phyloP scores from a whole-genome alignment of 108 stramenopile species.

The Phaeodactylum tricornutum region DNA sequence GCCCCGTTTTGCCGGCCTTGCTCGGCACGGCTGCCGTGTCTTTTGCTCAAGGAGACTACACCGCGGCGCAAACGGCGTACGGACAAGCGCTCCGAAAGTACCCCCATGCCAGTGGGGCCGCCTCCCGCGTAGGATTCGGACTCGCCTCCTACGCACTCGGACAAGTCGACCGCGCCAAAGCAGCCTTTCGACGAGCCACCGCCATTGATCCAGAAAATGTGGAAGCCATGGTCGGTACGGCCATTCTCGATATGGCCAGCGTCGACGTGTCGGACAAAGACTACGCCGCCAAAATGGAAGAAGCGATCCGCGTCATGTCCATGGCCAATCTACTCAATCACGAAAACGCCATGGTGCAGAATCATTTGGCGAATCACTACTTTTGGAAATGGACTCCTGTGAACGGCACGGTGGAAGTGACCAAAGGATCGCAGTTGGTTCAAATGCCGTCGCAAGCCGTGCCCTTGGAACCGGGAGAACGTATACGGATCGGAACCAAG shows the following conservation, averaged over 20 bases:
- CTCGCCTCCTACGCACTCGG: slow-evolving; percentile 74
- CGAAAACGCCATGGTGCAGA: slow-evolving; percentile 88
- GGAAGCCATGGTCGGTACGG: slow-evolving; percentile 66
- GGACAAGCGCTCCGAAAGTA: slow-evolving; percentile 52
- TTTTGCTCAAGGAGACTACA: slow-evolving; percentile 51
- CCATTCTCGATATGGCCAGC: slow-evolving; percentile 64
- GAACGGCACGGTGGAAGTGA: slow-evolving; percentile 50
- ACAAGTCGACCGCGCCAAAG: slow-evolving; percentile 83
- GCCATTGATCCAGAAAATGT: slow-evolving; percentile 78
- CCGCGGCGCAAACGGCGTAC: slow-evolving; percentile 48
- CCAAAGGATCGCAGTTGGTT: slow-evolving; percentile 33
- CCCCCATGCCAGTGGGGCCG: slow-evolving; percentile 33
- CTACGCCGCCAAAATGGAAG: slow-evolving; percentile 48
- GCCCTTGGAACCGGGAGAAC: slow-evolving; percentile 66
- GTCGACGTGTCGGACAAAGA: slow-evolving; percentile 46
- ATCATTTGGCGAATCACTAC: slow-evolving; percentile 94
- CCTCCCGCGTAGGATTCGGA: slow-evolving; percentile 68
- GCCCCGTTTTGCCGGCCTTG: slow-evolving; percentile 66
- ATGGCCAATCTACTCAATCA: slow-evolving; percentile 86
- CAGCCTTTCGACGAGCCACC: slow-evolving; percentile 61
- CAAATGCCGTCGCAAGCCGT: slow-evolving; percentile 30
- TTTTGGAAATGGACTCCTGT: slow-evolving; percentile 88
- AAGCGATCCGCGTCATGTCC: slow-evolving; percentile 75
- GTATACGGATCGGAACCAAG: slow-evolving; percentile 78
- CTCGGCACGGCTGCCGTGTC: slow-evolving; percentile 74